Base-by-base conservation (phyloP, 2,329 filamentous ascomycete species). In the Trichoderma sp. region DNA sequence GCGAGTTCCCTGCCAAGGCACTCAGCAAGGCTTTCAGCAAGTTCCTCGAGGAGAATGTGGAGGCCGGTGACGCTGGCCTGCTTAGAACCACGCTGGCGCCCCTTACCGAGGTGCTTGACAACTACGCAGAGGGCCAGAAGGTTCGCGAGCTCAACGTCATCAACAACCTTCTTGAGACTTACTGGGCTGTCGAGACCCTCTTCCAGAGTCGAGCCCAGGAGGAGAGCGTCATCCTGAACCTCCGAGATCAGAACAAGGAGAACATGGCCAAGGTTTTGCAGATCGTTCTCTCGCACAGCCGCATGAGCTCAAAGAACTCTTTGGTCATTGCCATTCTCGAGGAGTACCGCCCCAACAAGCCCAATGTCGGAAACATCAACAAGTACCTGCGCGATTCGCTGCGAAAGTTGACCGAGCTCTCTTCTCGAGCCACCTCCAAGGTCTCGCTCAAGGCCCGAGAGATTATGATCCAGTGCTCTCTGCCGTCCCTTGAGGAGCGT, bases 391-490 rank as follows among this genome's bases (percentile, higher is more conserved):
- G 94, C 75, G 88, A 91, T 4, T 87, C 92, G 21, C 87, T 99
- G 31, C 92, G 92, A 78, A 92, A 91, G 81, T 86, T 99, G 74
- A 94, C 96, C 0, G 96, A 99, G 79, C 88, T 99, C 16, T 94
- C 91, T 13, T 82, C 92, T 83, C 83, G 89, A 84, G 77, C 87
- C 62, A 96, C 95, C 13, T 93, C 95, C 73, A 99, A 98, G 89
- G 95, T 99, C 53, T 93, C 95, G 0, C 87, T 99, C 74, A 99
- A 99, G 86, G 95, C 96, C 57, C 92, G 96, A 78, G 96, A 99
- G 83, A 91, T 98, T 63, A 90, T 99, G 76, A 99, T 99, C 72
- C 96, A 98, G 82, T 97, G 94, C 79, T 94, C 96, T 66, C 88
- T 99, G 79, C 96, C 96, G 21, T 99, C 96, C 3, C 86, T 99